Conservation (phyloP, 345 rosid species). For the Aegle marmelos region DNA sequence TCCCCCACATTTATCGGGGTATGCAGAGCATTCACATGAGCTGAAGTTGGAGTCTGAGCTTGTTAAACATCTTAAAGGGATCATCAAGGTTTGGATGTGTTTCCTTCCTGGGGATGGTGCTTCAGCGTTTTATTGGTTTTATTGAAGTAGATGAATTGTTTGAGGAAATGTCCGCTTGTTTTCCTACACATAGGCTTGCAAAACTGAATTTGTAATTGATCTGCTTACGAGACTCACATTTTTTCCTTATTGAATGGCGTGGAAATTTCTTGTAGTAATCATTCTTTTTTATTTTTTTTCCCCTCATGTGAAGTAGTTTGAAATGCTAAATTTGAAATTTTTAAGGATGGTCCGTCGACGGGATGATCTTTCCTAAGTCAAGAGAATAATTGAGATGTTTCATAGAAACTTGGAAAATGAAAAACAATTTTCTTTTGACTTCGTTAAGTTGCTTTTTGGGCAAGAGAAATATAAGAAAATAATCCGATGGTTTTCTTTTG, state of each 20-base stretch:
- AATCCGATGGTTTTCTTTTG: neutral
- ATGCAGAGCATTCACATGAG: slow-evolving; percentile 67
- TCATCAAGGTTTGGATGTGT: slow-evolving; percentile 60
- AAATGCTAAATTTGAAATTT: neutral
- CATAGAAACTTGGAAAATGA: neutral
- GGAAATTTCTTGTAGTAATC: neutral
- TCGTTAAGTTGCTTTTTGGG: neutral
- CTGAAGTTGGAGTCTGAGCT: slow-evolving; percentile 63
- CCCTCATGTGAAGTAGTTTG: neutral
- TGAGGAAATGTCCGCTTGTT: slow-evolving; percentile 11
- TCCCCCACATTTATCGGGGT: neutral
- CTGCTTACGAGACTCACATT: neutral
- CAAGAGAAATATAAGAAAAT: neutral
- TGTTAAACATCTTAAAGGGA: slow-evolving; percentile 82
- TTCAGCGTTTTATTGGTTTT: neutral
- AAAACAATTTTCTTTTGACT: neutral
- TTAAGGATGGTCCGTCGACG: neutral
- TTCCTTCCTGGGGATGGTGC: neutral
- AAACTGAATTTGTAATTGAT: neutral
- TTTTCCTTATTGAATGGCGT: too few species aligned
- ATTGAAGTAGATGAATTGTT: neutral
- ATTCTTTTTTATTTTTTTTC: too few species aligned
- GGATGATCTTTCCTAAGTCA: too few species aligned
- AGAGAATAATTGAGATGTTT: neutral
- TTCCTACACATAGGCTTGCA: neutral